Base-by-base conservation (phyloP, 768 basidiomycete species). In the Saitozyma sp. region DNA sequence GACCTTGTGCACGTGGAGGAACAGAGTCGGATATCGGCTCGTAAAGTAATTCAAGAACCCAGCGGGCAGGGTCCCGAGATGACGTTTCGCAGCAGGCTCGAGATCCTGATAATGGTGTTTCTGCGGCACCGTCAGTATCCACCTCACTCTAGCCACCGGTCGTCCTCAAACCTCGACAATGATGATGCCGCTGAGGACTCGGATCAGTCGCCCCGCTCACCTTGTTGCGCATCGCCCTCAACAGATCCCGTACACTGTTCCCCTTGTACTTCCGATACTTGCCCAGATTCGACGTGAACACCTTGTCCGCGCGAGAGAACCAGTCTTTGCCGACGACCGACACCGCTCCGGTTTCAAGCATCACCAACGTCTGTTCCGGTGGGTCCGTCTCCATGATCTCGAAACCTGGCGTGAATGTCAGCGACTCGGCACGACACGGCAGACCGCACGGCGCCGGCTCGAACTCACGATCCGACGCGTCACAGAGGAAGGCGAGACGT, bases 91-190 rank as follows among this genome's bases (percentile, higher is more conserved):
- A 68, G 89, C 86, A 66, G 92, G 91, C 1, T 95, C 95, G 10
- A 99, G 81, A 80, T 99, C 96, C 81, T 97, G 95, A 75, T 95
- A 96, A 75, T 97, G 94, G 66, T 97, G 89, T 89, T 93, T 95
- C 93, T 78, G 38, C 11, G 8, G 1, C 10, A 11, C 42, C 9
- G 43, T 66, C 63, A 61, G 54, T 59, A 29, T 29, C 29, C 29
- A 29, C 29, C 29, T 29, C 29, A 29, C 29, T 29, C 29, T 29
- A 29, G 29, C 29, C 29, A 29, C 29, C 29, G 5, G 29, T 5
- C 5, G 29, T 2, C 29, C 29, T 29, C 29, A 29, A 5, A 5
- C 8, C 45, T 13, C n/a, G 45, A 13, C 45, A 46, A 2, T 46
- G 13, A 46, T 46, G 45, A 46, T 3, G 45, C 29, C 29, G 5